These are phyloP conservation scores for Dentipellis sp. DNA, from an alignment of 768 basidiomycete species.

Conservation along the genomic window DNA sequence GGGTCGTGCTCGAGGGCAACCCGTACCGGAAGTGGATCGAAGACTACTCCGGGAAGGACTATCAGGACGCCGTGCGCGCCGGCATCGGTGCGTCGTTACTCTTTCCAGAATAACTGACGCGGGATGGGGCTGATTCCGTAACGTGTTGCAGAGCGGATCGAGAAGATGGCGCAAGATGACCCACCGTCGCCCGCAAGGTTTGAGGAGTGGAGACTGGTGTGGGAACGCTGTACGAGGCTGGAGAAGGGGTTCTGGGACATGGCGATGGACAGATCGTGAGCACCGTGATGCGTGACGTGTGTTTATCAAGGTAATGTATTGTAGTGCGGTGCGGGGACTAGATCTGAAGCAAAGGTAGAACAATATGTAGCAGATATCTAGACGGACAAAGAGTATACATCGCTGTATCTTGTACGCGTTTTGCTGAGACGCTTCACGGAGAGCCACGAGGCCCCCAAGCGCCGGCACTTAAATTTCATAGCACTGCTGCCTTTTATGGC, in stretches of 20 bases:
- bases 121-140: background rate
- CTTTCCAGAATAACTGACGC: background rate
- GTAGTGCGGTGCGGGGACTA: no score
- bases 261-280: conserved; percentile 24
- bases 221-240: conserved; percentile 65
- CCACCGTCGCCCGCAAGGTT: conserved; percentile 55
- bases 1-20: conserved; percentile 58
- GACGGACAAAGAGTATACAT: no score
- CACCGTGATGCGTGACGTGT: background rate
- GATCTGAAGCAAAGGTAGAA: background rate
- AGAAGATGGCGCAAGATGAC: conserved; percentile 46
- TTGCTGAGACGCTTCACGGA: no score
- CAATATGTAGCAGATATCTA: no score
- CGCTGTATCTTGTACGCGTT: no score
- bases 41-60: conserved; percentile 66
- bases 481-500: no score
- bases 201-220: conserved; percentile 59
- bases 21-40: conserved; percentile 71
- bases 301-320: background rate
- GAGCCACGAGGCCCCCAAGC: no score
- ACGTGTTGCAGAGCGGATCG: conserved; percentile 56
- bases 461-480: no score
- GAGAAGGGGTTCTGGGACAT: conserved; percentile 89
- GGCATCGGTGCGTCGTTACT: conserved; percentile 54
- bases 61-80: conserved; percentile 59